Evolutionary conservation across 2,329 filamentous ascomycete species (phyloP), one percentile per base, ranked within the genome.

Genomic region (Aspergillus sp.): DNA sequence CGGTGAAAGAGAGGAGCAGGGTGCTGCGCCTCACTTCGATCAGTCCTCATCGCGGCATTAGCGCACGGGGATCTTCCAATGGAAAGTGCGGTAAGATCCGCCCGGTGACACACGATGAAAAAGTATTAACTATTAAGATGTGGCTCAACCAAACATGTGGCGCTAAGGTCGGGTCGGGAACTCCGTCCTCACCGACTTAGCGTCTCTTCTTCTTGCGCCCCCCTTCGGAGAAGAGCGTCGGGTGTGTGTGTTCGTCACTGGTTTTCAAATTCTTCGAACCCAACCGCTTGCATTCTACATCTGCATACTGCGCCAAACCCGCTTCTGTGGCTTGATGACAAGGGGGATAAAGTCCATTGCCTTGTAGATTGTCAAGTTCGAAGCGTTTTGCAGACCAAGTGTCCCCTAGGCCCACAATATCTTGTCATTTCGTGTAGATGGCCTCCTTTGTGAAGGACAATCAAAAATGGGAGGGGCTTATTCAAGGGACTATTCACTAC

Each of bases 111-210:
- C 55, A 57, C 59, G 53, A 66, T 66, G 62, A 61, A 30, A 30
- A 30, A 30, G 10, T 30, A 30, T 30, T 39, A 30, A 30, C 8
- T 11, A 30, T 30, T 39, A 17, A 23, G 8, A 44, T 66, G 66
- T 68, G 66, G 66, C 66, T 68, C 42, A 54, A 50, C 54, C 32
- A n/a, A n/a, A 27, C 21, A 32, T 64, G 66, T 67, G 66, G 66
- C 66, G 62, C 65, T 60, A 54, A 25, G 11, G 44, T 25, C 17
- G 55, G 42, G 8, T 56, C 38, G 15, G 19, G 49, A 15, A 27
- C 53, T 44, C 56, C 41, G 57, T 64, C 42, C 59, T 64, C 65
- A 68, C 66, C 65, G 65, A 67, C 66, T 21, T 55, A 38, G 54
- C 25, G 59, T 30, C 11, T 23, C 19, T 38, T n/a, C 44, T 23